Base-by-base conservation (phyloP, 2,329 filamentous ascomycete species). In the Apiospora arundinis region DNA sequence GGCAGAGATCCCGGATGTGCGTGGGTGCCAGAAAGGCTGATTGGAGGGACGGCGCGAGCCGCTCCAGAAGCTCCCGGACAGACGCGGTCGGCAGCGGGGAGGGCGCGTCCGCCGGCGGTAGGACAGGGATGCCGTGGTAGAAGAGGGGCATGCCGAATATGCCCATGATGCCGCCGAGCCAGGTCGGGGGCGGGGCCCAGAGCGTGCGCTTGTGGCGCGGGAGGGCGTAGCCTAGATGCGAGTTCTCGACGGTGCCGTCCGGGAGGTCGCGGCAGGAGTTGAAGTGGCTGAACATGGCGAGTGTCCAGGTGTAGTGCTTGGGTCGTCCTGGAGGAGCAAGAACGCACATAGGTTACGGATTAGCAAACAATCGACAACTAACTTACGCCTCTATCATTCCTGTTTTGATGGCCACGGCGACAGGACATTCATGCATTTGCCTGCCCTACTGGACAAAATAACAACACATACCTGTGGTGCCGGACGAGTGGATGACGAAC, bases 401-500 rank as follows among this genome's bases (percentile, higher is more conserved):
- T n/a, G n/a, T n/a, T n/a, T n/a, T n/a, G n/a, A n/a, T n/a, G n/a
- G n/a, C n/a, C n/a, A n/a, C n/a, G n/a, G n/a, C n/a, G n/a, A n/a
- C n/a, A n/a, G n/a, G n/a, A n/a, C n/a, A n/a, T n/a, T n/a, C n/a
- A n/a, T n/a, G n/a, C n/a, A n/a, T n/a, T n/a, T n/a, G n/a, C n/a
- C n/a, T n/a, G n/a, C n/a, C n/a, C n/a, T n/a, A n/a, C n/a, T n/a
- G n/a, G n/a, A n/a, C n/a, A n/a, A n/a, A n/a, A n/a, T n/a, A n/a
- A n/a, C n/a, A n/a, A n/a, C n/a, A n/a, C 45, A 32, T 52, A 25
- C 69, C 63, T 32, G 70, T 71, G 42, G 66, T 68, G 23, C 70
- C 70, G 9, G 70, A 71, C 14, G 65, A 68, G 66, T 71, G 70
- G 12, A 71, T 71, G n/a, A 71, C 70, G 11, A 71, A 71, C 5